A percentile compares a stretch with the other conserved stretches of the same genome.
phyloP scores from a whole-genome alignment of 2,329 filamentous ascomycete species.

The Erysiphe neolycopersici region DNA sequence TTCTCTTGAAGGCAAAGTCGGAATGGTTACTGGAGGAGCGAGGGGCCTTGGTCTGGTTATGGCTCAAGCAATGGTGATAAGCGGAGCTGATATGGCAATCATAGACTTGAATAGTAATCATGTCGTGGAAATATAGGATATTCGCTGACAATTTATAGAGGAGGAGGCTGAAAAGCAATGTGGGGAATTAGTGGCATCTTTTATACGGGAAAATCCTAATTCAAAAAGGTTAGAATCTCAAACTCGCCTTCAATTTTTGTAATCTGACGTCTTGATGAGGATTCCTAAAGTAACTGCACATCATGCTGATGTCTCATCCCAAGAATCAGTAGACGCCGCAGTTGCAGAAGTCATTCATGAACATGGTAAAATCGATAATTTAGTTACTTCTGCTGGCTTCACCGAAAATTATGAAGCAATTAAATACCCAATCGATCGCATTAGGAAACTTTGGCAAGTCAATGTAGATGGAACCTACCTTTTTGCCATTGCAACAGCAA shows the following conservation, averaged over 20 bases:
- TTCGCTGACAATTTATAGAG: slow-evolving; percentile 22
- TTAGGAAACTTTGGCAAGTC: slow-evolving; percentile 81
- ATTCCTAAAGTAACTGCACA: slow-evolving; percentile 70
- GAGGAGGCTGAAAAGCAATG: slow-evolving; percentile 65
- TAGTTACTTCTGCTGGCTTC: slow-evolving; percentile 92
- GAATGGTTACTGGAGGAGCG: slow-evolving; percentile 71
- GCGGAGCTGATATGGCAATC: slow-evolving; percentile 69
- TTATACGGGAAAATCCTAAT: slow-evolving; percentile 55
- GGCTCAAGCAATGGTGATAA: slow-evolving; percentile 72
- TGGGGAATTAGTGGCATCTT: slow-evolving; percentile 42
- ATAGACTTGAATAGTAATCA: slow-evolving; percentile 70
- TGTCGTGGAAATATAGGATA: neutral
- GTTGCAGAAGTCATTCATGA: slow-evolving; percentile 39
- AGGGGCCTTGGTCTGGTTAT: slow-evolving; percentile 76
- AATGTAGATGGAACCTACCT: slow-evolving; percentile 60
- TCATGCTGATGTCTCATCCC: slow-evolving; percentile 63
- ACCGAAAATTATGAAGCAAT: slow-evolving; percentile 88
- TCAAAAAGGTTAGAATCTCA: slow-evolving; percentile 27
- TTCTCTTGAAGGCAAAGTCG: slow-evolving; percentile 61
- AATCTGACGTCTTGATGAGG: slow-evolving; percentile 16
- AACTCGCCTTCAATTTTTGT: neutral
- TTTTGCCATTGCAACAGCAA: slow-evolving; percentile 45
- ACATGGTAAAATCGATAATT: slow-evolving; percentile 66
- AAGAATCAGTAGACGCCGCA: slow-evolving; percentile 48
- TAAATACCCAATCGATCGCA: slow-evolving; percentile 68